Base-by-base conservation (phyloP, 306 rosid genomes). In the Cucurbita ficifolia region DNA sequence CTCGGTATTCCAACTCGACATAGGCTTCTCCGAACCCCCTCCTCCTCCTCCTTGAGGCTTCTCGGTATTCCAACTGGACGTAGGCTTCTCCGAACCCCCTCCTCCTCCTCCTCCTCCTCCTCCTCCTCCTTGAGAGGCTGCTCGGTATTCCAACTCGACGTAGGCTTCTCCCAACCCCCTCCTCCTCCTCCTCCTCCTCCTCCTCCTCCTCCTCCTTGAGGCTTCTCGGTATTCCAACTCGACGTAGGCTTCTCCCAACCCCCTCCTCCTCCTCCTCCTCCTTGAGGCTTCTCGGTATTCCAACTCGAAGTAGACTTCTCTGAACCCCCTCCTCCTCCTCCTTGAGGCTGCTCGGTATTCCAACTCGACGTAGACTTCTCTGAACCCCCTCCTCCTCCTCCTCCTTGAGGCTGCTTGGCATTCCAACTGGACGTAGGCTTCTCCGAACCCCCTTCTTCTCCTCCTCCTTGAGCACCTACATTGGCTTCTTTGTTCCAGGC, bases 71-170 rank as follows among this genome's bases (percentile, higher is more conserved):
- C 33, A 29, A 29, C 33, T 29, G 0, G 33, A 29, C 33, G 33
- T 29, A 29, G 33, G 33, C 33, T 29, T 29, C 33, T 29, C 33
- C 0, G 0, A 29, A 29, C 33, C 33, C 33, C 7, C 52, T 10
- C 52, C 39, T 38, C 40, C 40, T 38, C 69, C 70, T 64, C 73
- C 73, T 67, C 73, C 73, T 46, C 46, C 39, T 38, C 40, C 40
- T 38, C 69, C 70, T 64, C 73, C 73, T 67, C 73, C 73, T 46
- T 68, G n/a, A n/a, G 73, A 14, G 55, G 16, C 53, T 14, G 18
- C 53, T 49, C 51, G 3, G 9, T 7, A 24, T 48, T 11, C 11
- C 42, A 33, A 69, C 57, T 29, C 5, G 58, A 69, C 17, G 45
- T n/a, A 69, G 74, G 58, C 53, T 69, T 69, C 58, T 8, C 56